Percentiles rank a stretch among this genome's conserved stretches.
These are phyloP conservation scores for Dipteronia dyeriana DNA, from an alignment of 345 rosid genomes.

Conservation along the genomic window DNA sequence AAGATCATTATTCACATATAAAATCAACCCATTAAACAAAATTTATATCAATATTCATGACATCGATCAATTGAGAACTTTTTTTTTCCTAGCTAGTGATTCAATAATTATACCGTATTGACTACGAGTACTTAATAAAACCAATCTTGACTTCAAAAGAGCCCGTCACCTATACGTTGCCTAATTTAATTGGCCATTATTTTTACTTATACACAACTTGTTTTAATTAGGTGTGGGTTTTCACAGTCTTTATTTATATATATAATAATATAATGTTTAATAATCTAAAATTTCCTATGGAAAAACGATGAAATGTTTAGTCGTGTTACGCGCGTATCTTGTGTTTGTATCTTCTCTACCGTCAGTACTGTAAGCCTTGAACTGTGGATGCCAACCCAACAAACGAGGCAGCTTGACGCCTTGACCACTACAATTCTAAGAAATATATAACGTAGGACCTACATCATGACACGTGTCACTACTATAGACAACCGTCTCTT, in stretches of 20 bases:
- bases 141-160: too few relatives aligned
- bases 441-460: background rate
- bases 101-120: too few relatives aligned
- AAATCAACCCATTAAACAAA: too few relatives aligned
- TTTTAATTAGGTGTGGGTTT: too few relatives aligned
- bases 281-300: too few relatives aligned
- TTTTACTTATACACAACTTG: background rate
- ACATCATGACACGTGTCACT: background rate
- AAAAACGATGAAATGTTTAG: too few relatives aligned
- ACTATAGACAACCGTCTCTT: background rate
- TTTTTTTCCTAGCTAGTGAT: too few relatives aligned
- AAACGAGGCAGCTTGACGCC: background rate
- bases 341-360: background rate
- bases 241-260: too few relatives aligned
- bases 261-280: too few relatives aligned
- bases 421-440: background rate
- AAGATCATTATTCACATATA: background rate
- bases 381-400: background rate
- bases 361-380: background rate
- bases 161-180: background rate
- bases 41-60: too few relatives aligned
- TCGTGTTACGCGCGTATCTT: background rate
- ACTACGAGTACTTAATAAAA: too few relatives aligned
- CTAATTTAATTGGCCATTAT: background rate
- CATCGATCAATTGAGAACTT: too few relatives aligned